Evolutionary conservation across 1,284 basidiomycete genomes (phyloP), one percentile per base, ranked within the genome.

Genomic region (Boletellus dicymbophilus): DNA sequence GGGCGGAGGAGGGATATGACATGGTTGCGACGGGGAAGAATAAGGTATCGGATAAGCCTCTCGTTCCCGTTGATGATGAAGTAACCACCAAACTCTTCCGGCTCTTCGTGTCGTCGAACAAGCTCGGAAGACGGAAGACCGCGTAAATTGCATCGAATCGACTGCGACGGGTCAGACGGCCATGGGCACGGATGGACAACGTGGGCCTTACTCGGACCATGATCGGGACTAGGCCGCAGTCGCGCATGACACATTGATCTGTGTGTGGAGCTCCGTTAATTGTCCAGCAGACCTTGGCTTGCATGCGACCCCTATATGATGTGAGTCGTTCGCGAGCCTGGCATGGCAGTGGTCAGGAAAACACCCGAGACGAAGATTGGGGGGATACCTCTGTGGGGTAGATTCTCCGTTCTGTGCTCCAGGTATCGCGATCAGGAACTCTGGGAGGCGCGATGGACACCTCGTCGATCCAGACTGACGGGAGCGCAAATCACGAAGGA

Each of bases 11-110:
- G 85, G 33, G 91, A 85, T 55, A 92, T 91, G 62, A 91, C 91
- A 72, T 95, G 92, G 67, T 97, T 93, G 53, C 95, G 81, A 59
- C 85, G 88, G 55, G 84, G 94, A 57, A 95, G 85, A 69, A 95
- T 95, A 64, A 97, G 88, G 74, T 95, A 98, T 52, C 97, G 94
- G 62, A 99, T 94, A 58, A 99, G 83, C 73, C 95, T 93, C 75
- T 99, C 97, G 74, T 98, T 99, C 55, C 97, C 97, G 70, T 99
- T 99, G 69, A 99, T 89, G 62, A 99, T 83, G 67, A 99, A 99
- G 76, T 99, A 99, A 25, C 96, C 97, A 40, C 97, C 97, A 67
- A 98, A 97, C 69, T 99, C 97, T 72, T 96, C 95, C 4, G 97
- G 87, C 67, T 99, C 97, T 77, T 99, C 97, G 66, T 96, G 90